Evolutionary conservation across 2,329 filamentous ascomycete genomes (phyloP).

Genomic region (Curvularia sp.): DNA sequence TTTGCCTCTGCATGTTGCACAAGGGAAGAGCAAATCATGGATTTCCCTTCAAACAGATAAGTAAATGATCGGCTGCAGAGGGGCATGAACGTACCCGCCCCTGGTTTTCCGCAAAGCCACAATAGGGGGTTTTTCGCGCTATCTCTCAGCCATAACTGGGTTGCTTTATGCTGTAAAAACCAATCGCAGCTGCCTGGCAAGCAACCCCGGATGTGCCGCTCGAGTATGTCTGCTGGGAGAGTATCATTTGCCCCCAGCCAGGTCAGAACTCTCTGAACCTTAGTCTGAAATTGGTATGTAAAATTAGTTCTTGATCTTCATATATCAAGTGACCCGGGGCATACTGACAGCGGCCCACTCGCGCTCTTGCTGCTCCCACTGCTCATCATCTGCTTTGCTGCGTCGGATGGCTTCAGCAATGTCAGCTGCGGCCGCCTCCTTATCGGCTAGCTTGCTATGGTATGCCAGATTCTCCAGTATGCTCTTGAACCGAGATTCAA

Average conservation of each 20-base stretch:
- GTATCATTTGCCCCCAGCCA: constrained; percentile 4
- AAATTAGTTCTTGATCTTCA: not conserved
- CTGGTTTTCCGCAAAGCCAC: constrained; percentile 27
- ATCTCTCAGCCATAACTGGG: constrained; percentile 17
- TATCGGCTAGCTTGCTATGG: constrained; percentile 25
- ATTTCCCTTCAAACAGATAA: constrained; percentile 19
- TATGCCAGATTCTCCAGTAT: not conserved
- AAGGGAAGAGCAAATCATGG: constrained; percentile 17
- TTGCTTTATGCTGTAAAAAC: constrained; percentile 18
- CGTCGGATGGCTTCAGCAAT: constrained; percentile 27
- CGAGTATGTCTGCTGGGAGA: constrained; percentile 14
- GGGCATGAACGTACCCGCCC: constrained; percentile 16
- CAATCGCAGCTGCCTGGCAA: constrained; percentile 19
- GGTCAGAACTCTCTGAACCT: not conserved
- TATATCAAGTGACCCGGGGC: not conserved
- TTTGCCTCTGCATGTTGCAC: constrained; percentile 16
- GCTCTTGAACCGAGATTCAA: constrained; percentile 1
- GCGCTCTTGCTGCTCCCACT: constrained; percentile 25
- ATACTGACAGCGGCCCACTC: constrained; percentile 10
- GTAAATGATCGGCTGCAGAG: not conserved
- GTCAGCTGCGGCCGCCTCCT: constrained; percentile 32
- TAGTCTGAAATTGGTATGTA: not conserved
- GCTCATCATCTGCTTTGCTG: constrained; percentile 20
- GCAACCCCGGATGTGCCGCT: constrained; percentile 12
- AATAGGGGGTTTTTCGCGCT: constrained; percentile 7